These are phyloP conservation scores for Pyrenula massariospora DNA, from an alignment of 495 filamentous ascomycete species.

Conservation along the genomic window DNA sequence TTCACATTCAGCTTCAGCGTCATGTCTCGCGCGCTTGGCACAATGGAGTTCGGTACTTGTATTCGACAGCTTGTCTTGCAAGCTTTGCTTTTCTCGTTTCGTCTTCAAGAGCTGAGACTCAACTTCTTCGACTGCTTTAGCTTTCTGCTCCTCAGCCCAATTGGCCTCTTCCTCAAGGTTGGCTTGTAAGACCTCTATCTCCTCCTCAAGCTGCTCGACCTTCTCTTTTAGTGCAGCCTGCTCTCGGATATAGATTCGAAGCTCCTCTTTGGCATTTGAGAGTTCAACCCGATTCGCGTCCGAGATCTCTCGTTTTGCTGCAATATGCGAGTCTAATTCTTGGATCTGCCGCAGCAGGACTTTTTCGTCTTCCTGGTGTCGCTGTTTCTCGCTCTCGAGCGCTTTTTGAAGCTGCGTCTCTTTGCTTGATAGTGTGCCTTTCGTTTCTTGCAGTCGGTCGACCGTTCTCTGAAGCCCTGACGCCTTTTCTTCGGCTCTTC, in stretches of 20 bases:
- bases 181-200: conserved; percentile 63
- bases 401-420: conserved; percentile 54
- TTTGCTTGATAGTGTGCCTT: conserved; percentile 53
- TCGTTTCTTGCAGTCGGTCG: conserved; percentile 54
- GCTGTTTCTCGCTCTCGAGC: conserved; percentile 45
- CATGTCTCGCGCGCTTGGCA: conserved; percentile 37
- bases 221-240: conserved; percentile 53
- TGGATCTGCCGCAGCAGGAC: conserved; percentile 42
- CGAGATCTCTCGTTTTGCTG: conserved; percentile 37
- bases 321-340: conserved; percentile 44
- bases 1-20: conserved; percentile 51
- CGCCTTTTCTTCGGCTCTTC: conserved; percentile 56
- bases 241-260: conserved; percentile 53
- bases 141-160: conserved; percentile 44
- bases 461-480: conserved; percentile 60
- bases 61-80: conserved; percentile 52
- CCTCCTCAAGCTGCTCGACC: conserved; percentile 65
- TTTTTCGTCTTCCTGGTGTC: conserved; percentile 43
- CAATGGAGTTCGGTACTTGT: conserved; percentile 49
- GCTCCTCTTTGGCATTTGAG: conserved; percentile 51
- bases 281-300: conserved; percentile 47
- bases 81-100: conserved; percentile 42
- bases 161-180: conserved; percentile 66
- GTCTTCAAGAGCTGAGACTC: conserved; percentile 36
- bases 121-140: conserved; percentile 30